Evolutionary conservation across 1,139 yeast species (phyloP).

Genomic region (Kurtzmaniella quercitrusa): DNA sequence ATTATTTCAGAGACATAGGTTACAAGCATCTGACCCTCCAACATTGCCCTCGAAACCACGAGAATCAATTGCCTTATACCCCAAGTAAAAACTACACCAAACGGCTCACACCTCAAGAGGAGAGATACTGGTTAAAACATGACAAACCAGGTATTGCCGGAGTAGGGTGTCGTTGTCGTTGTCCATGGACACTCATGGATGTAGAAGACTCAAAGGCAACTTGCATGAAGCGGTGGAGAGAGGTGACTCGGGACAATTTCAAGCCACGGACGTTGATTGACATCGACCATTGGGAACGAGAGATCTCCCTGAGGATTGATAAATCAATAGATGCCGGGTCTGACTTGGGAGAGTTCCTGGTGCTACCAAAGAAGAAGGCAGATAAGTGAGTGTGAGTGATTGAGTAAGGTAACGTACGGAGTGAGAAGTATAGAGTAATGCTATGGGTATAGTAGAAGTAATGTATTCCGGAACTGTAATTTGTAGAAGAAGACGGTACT

Average conservation of each 20-base stretch:
- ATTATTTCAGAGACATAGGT: conserved; percentile 88
- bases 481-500: no score
- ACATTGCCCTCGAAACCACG: conserved; percentile 77
- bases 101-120: conserved; percentile 18
- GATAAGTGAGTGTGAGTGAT: not conserved
- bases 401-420: no score
- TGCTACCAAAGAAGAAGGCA: not conserved
- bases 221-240: conserved; percentile 58
- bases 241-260: conserved; percentile 33
- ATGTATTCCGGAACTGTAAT: no score
- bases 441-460: no score
- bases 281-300: conserved; percentile 31
- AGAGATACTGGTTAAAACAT: conserved; percentile 34
- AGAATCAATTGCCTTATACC: conserved; percentile 43
- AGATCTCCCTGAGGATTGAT: conserved; percentile 25
- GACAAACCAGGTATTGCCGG: conserved; percentile 52
- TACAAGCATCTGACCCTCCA: conserved; percentile 72
- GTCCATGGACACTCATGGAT: conserved; percentile 53
- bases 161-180: conserved; percentile 81
- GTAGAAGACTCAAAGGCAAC: conserved; percentile 52
- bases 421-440: no score
- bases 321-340: conserved; percentile 23
- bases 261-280: conserved; percentile 19
- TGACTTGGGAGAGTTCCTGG: conserved; percentile 18
- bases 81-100: conserved; percentile 16